Percentiles rank a stretch among this genome's conserved stretches.
Evolutionary conservation across 805 yeast species (phyloP).

Genomic region (Sugiyamaella mastotermitis): DNA sequence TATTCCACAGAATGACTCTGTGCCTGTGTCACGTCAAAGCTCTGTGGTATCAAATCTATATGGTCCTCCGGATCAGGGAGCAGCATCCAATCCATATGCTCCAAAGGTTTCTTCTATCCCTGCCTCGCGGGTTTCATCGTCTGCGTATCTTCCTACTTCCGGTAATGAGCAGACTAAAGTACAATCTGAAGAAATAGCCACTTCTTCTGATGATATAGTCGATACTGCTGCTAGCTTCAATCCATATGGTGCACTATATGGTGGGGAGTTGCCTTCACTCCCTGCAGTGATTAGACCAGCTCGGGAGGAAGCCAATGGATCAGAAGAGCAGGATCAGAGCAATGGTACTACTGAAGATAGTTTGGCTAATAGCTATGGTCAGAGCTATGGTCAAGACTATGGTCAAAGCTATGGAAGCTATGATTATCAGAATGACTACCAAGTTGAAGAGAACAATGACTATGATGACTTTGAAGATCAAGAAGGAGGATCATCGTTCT

Average conservation of each 20-base stretch:
- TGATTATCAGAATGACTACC: slow-evolving; percentile 16
- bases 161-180: neutral
- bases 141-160: neutral
- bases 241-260: slow-evolving; percentile 20
- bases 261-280: slow-evolving; percentile 7
- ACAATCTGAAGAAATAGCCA: neutral
- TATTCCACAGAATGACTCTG: no score
- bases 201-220: slow-evolving; percentile 4
- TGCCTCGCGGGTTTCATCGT: no score
- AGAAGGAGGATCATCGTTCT: slow-evolving; percentile 11
- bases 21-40: neutral
- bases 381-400: slow-evolving; percentile 10
- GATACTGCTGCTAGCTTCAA: slow-evolving; percentile 5
- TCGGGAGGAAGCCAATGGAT: slow-evolving; percentile 22
- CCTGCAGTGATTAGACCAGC: neutral
- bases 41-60: neutral
- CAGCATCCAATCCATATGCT: slow-evolving; percentile 15
- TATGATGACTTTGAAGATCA: slow-evolving; percentile 9
- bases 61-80: no score
- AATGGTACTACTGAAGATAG: slow-evolving; percentile 10
- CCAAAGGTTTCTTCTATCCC: slow-evolving; percentile 1
- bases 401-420: slow-evolving; percentile 17
- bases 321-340: neutral
- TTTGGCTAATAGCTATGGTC: slow-evolving; percentile 5
- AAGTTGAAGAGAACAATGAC: slow-evolving; percentile 11